Conservation (phyloP, 2,329 filamentous ascomycete species). For the Neonectria magnoliae region DNA sequence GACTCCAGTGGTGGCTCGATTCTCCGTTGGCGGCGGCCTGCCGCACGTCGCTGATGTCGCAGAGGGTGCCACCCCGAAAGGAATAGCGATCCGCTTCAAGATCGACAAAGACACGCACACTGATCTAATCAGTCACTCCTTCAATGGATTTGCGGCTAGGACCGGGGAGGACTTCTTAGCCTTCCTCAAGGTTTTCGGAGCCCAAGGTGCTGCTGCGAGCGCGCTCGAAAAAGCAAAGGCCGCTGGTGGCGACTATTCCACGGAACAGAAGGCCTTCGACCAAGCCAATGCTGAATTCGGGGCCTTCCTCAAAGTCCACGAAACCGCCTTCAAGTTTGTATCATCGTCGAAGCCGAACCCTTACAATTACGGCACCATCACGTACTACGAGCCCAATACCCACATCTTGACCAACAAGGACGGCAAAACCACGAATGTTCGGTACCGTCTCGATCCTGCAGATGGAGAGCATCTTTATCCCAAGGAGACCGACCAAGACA, state of each 20-base stretch:
- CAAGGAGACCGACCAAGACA: background rate
- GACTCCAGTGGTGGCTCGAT: constrained; percentile 22
- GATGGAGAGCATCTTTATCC: constrained; percentile 24
- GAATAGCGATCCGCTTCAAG: constrained; percentile 26
- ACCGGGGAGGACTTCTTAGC: constrained; percentile 19
- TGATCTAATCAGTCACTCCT: constrained; percentile 23
- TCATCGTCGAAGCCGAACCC: constrained; percentile 23
- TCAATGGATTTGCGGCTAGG: constrained; percentile 21
- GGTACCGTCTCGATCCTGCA: constrained; percentile 17
- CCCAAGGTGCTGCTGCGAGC: background rate
- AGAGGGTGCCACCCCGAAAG: constrained; percentile 27
- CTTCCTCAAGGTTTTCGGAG: constrained; percentile 21
- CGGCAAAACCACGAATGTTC: constrained; percentile 15
- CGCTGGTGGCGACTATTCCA: constrained; percentile 3
- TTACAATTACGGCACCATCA: constrained; percentile 28
- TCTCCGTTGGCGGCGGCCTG: constrained; percentile 25
- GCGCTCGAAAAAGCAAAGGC: constrained; percentile 3
- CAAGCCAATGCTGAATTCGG: background rate
- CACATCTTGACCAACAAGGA: constrained; percentile 25
- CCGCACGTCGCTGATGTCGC: constrained; percentile 17
- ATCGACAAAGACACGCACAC: constrained; percentile 24
- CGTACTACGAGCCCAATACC: constrained; percentile 29
- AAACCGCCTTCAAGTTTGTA: constrained; percentile 14
- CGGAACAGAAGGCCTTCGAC: constrained; percentile 8
- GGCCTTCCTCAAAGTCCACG: constrained; percentile 1